Conservation (phyloP, 805 yeast species). For the Zygosaccharomyces gambellarensis region DNA sequence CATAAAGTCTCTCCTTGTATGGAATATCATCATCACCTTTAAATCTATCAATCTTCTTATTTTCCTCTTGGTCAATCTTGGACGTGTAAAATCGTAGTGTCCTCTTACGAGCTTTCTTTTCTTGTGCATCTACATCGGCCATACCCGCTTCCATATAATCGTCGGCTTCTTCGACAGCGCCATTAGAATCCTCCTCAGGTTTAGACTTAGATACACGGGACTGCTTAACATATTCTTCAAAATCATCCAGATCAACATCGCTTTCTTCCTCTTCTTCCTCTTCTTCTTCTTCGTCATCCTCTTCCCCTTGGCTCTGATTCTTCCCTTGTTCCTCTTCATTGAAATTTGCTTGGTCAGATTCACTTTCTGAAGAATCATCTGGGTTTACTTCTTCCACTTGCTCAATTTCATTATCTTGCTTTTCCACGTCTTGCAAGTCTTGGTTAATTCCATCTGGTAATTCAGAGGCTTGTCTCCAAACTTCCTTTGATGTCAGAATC, state of each 20-base stretch:
- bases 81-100: slow-evolving; percentile 94
- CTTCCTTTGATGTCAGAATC: slow-evolving; percentile 72
- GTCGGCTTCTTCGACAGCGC: slow-evolving; percentile 22
- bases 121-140: slow-evolving; percentile 82
- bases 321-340: slow-evolving; percentile 19
- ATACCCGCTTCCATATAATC: slow-evolving; percentile 69
- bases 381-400: slow-evolving; percentile 14
- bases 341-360: slow-evolving; percentile 26
- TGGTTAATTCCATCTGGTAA: slow-evolving; percentile 37
- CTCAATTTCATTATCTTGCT: slow-evolving; percentile 19
- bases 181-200: slow-evolving; percentile 23
- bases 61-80: slow-evolving; percentile 81
- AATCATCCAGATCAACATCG: slow-evolving; percentile 36
- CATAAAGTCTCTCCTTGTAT: slow-evolving; percentile 82
- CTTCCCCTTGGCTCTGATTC: slow-evolving; percentile 17
- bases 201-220: slow-evolving; percentile 47
- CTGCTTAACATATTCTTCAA: slow-evolving; percentile 48
- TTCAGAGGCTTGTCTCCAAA: slow-evolving; percentile 79
- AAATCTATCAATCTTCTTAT: slow-evolving; percentile 53
- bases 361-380: slow-evolving; percentile 16
- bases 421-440: slow-evolving; percentile 22
- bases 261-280: slow-evolving; percentile 24
- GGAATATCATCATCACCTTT: slow-evolving; percentile 90
- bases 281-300: slow-evolving; percentile 25
- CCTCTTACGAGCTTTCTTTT: slow-evolving; percentile 71